Evolutionary conservation across 208 protist genomes (phyloP).

Genomic region (Porcisia hertigi): DNA sequence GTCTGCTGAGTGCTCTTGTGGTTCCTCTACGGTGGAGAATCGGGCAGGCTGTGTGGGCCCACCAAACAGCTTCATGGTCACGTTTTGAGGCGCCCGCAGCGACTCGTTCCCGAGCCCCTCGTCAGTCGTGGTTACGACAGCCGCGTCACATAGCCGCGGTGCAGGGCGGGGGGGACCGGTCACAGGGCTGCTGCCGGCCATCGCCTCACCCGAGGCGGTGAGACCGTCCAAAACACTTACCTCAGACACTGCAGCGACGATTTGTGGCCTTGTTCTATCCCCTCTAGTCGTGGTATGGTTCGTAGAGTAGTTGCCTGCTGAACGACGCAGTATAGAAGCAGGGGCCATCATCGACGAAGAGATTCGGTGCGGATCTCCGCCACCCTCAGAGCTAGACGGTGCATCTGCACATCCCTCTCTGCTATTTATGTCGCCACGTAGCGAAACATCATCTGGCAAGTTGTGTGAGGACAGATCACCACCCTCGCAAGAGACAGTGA

Average conservation of each 20-base stretch:
- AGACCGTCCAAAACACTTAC: no score
- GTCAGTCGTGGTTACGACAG: neutral
- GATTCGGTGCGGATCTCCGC: neutral
- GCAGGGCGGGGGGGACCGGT: no score
- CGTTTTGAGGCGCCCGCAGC: conserved; percentile 11
- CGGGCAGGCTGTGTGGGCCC: neutral
- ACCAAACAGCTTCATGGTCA: conserved; percentile 2
- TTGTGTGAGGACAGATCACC: conserved; percentile 1
- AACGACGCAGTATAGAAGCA: conserved; percentile 13
- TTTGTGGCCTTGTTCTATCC: neutral
- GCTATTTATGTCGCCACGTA: neutral
- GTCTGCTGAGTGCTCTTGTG: neutral
- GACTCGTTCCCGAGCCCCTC: neutral
- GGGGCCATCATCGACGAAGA: neutral
- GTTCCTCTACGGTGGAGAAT: neutral
- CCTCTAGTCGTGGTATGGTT: neutral
- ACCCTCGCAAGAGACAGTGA: conserved; percentile 9
- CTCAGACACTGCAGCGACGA: neutral
- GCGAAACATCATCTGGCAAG: neutral
- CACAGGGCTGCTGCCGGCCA: neutral
- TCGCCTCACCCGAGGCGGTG: no score
- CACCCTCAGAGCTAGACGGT: neutral
- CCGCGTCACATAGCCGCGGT: neutral
- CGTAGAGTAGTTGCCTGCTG: neutral
- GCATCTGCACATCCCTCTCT: neutral